Conservation (phyloP, 805 yeast genomes). For the Nakazawaea anatomiae region DNA sequence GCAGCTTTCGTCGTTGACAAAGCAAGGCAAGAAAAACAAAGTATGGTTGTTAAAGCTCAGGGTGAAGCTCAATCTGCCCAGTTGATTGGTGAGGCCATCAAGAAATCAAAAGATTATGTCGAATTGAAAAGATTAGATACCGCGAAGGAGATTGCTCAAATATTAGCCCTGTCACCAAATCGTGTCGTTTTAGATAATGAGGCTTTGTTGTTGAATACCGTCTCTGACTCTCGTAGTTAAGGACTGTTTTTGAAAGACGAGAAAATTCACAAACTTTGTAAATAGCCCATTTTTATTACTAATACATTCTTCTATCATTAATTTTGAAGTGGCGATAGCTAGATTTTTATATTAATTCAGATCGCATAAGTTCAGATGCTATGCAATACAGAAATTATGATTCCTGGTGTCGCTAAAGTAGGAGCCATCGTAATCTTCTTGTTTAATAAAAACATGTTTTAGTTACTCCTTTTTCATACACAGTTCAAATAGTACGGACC, state of each 20-base stretch:
- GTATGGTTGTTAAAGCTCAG: constrained; percentile 91
- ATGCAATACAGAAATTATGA: no score
- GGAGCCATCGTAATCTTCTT: no score
- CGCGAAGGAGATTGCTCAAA: constrained; percentile 89
- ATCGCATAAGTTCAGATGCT: no score
- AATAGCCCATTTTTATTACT: no score
- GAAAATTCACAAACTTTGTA: no score
- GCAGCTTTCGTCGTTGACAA: constrained; percentile 97
- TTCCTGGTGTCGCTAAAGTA: no score
- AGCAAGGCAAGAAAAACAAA: constrained; percentile 97
- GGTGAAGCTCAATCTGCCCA: constrained; percentile 99
- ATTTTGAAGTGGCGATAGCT: no score
- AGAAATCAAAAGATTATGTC: constrained; percentile 91
- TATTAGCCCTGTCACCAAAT: constrained; percentile 85
- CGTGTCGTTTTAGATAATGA: constrained; percentile 87
- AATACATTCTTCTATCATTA: no score
- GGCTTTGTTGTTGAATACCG: constrained; percentile 84
- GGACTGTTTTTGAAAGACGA: not conserved
- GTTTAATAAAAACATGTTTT: no score
- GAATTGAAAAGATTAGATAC: constrained; percentile 96
- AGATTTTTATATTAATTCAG: no score
- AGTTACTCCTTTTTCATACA: no score
- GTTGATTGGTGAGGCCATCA: constrained; percentile 97
- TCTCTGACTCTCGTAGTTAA: constrained; percentile 63
- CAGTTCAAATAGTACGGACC: no score